Base-by-base conservation (phyloP, 2,329 filamentous ascomycete species). In the Cladophialophora exuberans region DNA sequence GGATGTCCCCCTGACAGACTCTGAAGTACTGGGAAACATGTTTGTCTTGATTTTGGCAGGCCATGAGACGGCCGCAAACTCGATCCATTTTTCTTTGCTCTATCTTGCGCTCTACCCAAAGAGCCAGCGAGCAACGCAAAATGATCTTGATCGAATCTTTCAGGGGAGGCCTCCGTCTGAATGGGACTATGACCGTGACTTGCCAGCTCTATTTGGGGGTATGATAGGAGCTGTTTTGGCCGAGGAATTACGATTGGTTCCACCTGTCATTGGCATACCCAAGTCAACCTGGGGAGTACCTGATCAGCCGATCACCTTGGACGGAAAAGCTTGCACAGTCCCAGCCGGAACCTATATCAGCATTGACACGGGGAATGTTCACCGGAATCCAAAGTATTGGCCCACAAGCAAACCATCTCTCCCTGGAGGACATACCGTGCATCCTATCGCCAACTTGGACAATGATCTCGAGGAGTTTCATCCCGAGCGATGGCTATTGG, bases 11-110 rank as follows among this genome's bases (percentile, higher is more conserved):
- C 53, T 66, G 9, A 62, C 57, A 9, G 57, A 63, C 30, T 46
- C 51, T 17, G 60, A 65, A 31, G 53, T 65, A 6, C 52, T 62
- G n/a, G 60, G 62, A 4, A 66, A 65, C 48, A 62, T 62, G 18
- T 82, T 82, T 56, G 76, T 81, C 44, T 73, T 83, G 57, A 79
- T 82, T 57, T 76, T 92, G 1, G 89, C 89, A 0, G 89, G 89
- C 10, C 88, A 94, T 70, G 89, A 94, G 70, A 92, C 89, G 1
- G 88, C 88, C 1, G 88, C 88, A 43, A 90, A 89, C 69, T 81
- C 83, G 3, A 76, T 91, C 33, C 86, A 92, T 71, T 91, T 89
- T 67, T 79, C 84, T 2, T 71, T 91, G 3, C 67, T 90, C 30
- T 79, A 84, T 62, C 79, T 93, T 4, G 89, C 88, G 11, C 80